phyloP scores from a whole-genome alignment of 2,329 filamentous ascomycete genomes.

The Diaporthe ilicicola region DNA sequence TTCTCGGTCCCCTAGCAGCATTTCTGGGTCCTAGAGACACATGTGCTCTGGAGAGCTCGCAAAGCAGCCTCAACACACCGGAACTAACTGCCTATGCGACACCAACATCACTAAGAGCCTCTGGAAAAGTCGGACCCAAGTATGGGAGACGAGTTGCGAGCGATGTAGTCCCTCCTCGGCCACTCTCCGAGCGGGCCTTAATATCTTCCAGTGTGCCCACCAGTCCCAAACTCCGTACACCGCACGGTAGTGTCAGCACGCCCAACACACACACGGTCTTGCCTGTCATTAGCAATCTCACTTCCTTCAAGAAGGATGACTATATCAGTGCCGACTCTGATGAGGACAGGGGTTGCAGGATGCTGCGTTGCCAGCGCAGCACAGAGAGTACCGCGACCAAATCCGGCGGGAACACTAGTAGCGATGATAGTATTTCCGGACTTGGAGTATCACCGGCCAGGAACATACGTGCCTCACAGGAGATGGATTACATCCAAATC shows the following conservation, averaged over 20 bases:
- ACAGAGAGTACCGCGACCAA: not conserved
- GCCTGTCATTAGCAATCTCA: not conserved
- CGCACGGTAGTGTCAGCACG: not conserved
- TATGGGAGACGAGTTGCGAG: slow-evolving; percentile 10
- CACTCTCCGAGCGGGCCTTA: slow-evolving; percentile 27
- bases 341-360: not conserved
- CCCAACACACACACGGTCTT: not conserved
- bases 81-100: not conserved
- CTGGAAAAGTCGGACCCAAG: not conserved
- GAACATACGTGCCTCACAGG: too few relatives aligned
- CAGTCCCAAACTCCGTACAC: not conserved
- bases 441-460: not conserved
- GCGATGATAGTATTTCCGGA: not conserved
- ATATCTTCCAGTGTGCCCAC: slow-evolving; percentile 1
- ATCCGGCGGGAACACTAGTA: not conserved
- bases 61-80: not conserved
- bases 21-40: not conserved
- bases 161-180: slow-evolving; percentile 23
- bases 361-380: not conserved
- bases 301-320: not conserved
- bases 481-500: not conserved
- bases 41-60: not conserved
- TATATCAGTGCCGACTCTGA: not conserved
- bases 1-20: not conserved
- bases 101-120: not conserved